Conservation (phyloP, 495 filamentous ascomycete species). For the Polyplosphaeria fusca region DNA sequence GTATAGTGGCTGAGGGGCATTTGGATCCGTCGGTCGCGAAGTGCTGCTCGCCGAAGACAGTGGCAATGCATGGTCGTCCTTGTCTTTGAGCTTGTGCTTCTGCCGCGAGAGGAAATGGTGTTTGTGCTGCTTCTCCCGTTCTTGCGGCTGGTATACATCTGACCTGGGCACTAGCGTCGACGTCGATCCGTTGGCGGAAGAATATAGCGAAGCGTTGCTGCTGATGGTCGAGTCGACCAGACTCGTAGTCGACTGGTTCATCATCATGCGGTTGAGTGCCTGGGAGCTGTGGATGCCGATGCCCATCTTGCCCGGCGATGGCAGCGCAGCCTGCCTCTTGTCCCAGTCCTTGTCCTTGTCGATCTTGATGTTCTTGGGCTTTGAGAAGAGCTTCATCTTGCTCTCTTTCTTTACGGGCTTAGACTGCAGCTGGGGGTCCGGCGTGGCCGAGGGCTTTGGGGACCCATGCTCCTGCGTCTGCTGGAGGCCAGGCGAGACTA, state of each 20-base stretch:
- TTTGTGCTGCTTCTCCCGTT: conserved; percentile 66
- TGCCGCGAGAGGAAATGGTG: conserved; percentile 86
- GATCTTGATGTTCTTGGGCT: conserved; percentile 77
- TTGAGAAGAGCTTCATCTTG: conserved; percentile 86
- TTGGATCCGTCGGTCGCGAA: conserved; percentile 79
- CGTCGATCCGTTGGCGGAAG: conserved; percentile 74
- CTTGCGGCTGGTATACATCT: conserved; percentile 45
- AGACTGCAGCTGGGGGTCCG: conserved; percentile 36
- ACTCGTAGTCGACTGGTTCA: conserved; percentile 75
- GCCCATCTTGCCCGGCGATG: conserved; percentile 75
- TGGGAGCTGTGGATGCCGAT: conserved; percentile 54
- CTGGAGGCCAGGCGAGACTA: conserved; percentile 36
- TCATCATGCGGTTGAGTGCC: conserved; percentile 55
- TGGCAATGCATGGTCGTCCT: conserved; percentile 72
- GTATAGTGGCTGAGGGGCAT: conserved; percentile 80
- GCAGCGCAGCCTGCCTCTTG: conserved; percentile 63
- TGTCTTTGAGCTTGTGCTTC: conserved; percentile 84
- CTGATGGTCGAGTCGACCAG: conserved; percentile 61
- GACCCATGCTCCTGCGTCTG: conserved; percentile 26
- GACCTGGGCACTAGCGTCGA: conserved; percentile 63
- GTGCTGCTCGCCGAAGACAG: conserved; percentile 90
- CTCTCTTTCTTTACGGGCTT: conserved; percentile 72
- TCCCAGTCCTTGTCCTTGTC: conserved; percentile 63
- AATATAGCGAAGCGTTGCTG: conserved; percentile 72
- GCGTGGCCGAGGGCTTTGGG: conserved; percentile 11